A percentile compares a stretch with the other conserved stretches of the same genome.
These are phyloP conservation scores for Penicillium roqueforti DNA, from an alignment of 495 filamentous ascomycete species.

Conservation along the genomic window DNA sequence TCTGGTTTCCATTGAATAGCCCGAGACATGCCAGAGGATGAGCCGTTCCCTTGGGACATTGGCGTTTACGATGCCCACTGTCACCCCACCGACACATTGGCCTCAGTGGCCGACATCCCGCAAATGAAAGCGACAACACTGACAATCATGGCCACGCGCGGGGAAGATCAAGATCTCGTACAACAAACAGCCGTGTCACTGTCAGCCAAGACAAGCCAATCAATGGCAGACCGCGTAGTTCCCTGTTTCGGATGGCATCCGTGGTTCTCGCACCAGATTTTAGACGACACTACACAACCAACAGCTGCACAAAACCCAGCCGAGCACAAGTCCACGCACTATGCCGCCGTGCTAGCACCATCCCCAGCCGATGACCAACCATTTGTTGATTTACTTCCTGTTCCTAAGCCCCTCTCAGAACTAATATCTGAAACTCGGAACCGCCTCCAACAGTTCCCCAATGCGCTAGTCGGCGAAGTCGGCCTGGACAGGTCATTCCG, in stretches of 20 bases:
- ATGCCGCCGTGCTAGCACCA: constrained; percentile 62
- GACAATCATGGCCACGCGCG: constrained; percentile 85
- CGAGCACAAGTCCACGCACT: constrained; percentile 57
- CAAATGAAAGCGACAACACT: constrained; percentile 72
- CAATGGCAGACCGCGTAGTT: constrained; percentile 44
- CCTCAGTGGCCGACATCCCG: constrained; percentile 60
- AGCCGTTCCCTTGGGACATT: constrained; percentile 73
- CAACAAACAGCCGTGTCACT: constrained; percentile 55
- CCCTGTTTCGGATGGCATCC: constrained; percentile 98
- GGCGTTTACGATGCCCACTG: constrained; percentile 92
- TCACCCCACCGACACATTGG: constrained; percentile 96
- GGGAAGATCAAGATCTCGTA: constrained; percentile 84
- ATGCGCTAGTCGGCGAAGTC: constrained; percentile 80
- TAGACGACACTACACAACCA: constrained; percentile 53
- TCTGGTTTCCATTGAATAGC: background rate
- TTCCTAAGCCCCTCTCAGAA: constrained; percentile 62
- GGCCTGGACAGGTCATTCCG: constrained; percentile 84
- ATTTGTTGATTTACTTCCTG: constrained; percentile 65
- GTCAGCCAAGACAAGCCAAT: constrained; percentile 21
- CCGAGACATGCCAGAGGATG: constrained; percentile 17
- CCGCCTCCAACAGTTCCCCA: constrained; percentile 58
- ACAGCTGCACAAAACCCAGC: constrained; percentile 7
- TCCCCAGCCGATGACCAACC: constrained; percentile 43
- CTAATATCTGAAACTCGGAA: constrained; percentile 61
- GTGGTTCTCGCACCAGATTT: constrained; percentile 92